A percentile compares a stretch with the other conserved stretches of the same genome.
These are phyloP conservation scores for Claviceps monticola DNA, from an alignment of 2,329 filamentous ascomycete genomes.

Conservation along the genomic window DNA sequence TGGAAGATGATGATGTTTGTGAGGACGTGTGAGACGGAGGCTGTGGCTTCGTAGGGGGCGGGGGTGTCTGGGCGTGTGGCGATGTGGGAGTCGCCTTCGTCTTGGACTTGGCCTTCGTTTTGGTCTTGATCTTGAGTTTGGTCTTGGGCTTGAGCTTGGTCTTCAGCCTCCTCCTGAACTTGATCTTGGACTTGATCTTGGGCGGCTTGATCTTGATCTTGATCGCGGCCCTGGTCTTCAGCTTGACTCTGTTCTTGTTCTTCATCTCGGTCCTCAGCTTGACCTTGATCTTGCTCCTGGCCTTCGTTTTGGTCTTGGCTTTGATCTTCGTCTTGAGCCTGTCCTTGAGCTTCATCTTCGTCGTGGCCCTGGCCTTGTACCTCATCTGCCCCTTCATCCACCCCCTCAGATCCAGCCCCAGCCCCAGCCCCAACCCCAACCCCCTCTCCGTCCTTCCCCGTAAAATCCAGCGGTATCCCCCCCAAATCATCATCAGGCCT, in stretches of 20 bases:
- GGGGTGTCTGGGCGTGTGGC: background rate
- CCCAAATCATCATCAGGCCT: constrained; percentile 28
- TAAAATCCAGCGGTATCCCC: constrained; percentile 29
- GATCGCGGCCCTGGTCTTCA: constrained; percentile 8
- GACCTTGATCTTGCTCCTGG: background rate
- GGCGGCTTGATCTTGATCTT: background rate
- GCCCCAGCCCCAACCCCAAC: background rate
- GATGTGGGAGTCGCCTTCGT: constrained; percentile 6
- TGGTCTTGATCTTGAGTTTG: constrained; percentile 10
- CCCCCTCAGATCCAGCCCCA: background rate
- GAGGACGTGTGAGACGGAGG: constrained; percentile 62
- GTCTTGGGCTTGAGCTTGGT: constrained; percentile 7
- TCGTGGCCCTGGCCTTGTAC: background rate
- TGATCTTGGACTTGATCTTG: too few relatives aligned
- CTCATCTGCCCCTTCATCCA: too few relatives aligned
- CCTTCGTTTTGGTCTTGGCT: too few relatives aligned
- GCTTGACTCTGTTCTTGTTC: background rate
- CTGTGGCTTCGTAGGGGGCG: constrained; percentile 22
- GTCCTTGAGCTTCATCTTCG: background rate
- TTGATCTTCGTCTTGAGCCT: too few relatives aligned
- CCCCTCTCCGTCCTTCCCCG: constrained; percentile 18
- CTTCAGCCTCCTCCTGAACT: background rate
- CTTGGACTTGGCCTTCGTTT: constrained; percentile 6
- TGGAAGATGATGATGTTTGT: constrained; percentile 71
- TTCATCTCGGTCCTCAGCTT: background rate